Base-by-base conservation (phyloP, 1,284 basidiomycete genomes). In the Entoloma clypeatum region DNA sequence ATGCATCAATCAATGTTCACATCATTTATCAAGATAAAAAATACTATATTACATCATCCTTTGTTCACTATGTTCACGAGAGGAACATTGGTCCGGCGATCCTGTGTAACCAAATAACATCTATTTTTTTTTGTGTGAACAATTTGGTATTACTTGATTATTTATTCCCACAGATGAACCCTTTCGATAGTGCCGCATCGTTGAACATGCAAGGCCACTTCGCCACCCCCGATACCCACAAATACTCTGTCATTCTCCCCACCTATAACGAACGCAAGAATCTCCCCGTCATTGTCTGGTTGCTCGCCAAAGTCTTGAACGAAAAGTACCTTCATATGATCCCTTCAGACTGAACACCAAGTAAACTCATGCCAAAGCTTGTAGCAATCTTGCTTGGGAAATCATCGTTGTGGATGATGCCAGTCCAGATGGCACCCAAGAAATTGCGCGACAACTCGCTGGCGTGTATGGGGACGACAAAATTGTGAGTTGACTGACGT, bases 221-320 rank as follows among this genome's bases (percentile, higher is more conserved):
- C 59, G 48, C 59, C 42, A 68, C 77, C 16, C 47, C 68, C 14
- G 71, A 82, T 53, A 77, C 79, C 5, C 81, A 82, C 70, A 90
- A 85, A 63, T 91, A 90, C 62, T 88, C 85, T 38, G 89, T 94
- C 51, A 93, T 94, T 56, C 72, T 94, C 8, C 92, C 92, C 29
- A 94, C 91, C 2, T 95, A 94, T 65, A 93, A 94, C 60, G 92
- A 94, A 62, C 79, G 92, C 54, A 89, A 88, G 68, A 94, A 95
- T 59, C 65, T 95, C 14, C 92, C 92, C 1, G 77, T 94, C 39
- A 86, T 94, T 48, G 62, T 89, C 17, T 93, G 87, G 86, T 68
- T 93, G 2, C 67, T 93, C 27, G 85, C 83, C 16, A 80, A 74
- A 49, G 81, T 78, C 2, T 92, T 93, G 49, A 64, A 70, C 31